phyloP scores from a whole-genome alignment of 148 eudicot genomes.

The Spergularia marina region DNA sequence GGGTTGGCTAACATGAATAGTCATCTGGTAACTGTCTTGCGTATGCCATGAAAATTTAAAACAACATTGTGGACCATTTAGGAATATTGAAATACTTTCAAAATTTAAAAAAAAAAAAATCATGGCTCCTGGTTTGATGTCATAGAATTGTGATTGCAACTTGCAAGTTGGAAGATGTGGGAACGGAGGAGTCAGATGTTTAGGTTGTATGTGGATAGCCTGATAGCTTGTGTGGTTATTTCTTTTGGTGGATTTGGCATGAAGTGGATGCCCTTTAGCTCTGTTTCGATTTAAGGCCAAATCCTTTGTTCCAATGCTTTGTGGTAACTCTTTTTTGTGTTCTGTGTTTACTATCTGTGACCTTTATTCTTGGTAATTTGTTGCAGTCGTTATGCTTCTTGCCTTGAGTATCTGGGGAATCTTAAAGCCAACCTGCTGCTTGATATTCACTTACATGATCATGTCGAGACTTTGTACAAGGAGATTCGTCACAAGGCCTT shows the following conservation, averaged over 20 bases:
- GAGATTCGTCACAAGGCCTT: constrained; percentile 91
- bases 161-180: too few relatives aligned
- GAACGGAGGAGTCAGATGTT: too few relatives aligned
- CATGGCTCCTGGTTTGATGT: too few relatives aligned
- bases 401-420: constrained; percentile 79
- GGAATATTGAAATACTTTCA: too few relatives aligned
- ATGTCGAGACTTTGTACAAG: constrained; percentile 69
- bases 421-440: constrained; percentile 78
- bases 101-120: too few relatives aligned
- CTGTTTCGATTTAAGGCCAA: background rate
- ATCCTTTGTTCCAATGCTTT: background rate
- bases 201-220: background rate
- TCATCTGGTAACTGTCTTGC: too few relatives aligned
- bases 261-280: background rate
- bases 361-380: background rate
- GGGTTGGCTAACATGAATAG: too few relatives aligned
- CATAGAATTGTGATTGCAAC: too few relatives aligned
- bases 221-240: background rate
- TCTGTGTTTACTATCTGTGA: constrained; percentile 12
- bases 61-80: too few relatives aligned
- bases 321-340: background rate
- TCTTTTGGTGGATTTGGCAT: background rate
- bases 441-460: constrained; percentile 91
- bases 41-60: too few relatives aligned
- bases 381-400: constrained; percentile 86